Percentiles rank a stretch among this genome's conserved stretches.
phyloP scores from a whole-genome alignment of 1,284 basidiomycete species.

The Afroboletus lepidellus region DNA sequence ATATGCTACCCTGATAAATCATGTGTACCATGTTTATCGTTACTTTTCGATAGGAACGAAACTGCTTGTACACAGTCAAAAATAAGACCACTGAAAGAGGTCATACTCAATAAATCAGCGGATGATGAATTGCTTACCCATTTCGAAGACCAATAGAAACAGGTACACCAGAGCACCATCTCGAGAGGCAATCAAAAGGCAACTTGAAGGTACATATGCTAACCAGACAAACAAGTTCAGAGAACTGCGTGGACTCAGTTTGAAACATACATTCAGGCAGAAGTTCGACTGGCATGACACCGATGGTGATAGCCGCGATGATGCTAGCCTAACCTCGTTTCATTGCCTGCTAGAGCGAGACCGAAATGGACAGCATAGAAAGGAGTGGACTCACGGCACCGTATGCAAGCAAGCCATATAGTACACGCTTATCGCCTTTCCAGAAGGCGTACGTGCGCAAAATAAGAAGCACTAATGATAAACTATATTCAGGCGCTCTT shows the following conservation, averaged over 20 bases:
- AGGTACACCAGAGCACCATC: not conserved
- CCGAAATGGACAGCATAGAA: not conserved
- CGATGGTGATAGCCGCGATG: slow-evolving; percentile 3
- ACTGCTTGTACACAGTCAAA: not conserved
- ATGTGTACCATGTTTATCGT: not conserved
- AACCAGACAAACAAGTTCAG: not conserved
- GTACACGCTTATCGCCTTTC: slow-evolving; percentile 12
- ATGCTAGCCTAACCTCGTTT: not conserved
- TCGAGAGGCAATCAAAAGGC: slow-evolving; percentile 1
- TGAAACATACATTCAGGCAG: slow-evolving; percentile 2
- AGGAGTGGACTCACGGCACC: slow-evolving; percentile 1
- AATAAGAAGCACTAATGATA: slow-evolving; percentile 15
- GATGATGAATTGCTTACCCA: not conserved
- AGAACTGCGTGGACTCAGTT: not conserved
- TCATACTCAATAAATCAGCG: not conserved
- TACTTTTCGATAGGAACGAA: not conserved
- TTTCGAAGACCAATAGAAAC: not conserved
- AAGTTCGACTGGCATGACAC: not conserved
- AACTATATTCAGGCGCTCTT: not conserved
- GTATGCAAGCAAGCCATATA: slow-evolving; percentile 13
- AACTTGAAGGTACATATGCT: not conserved
- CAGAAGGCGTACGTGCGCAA: slow-evolving; percentile 26
- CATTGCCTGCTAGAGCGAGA: not conserved
- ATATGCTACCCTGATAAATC: not conserved
- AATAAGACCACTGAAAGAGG: not conserved